Evolutionary conservation across 257 asterid genomes (phyloP).

Genomic region (Jasminum sambac): DNA sequence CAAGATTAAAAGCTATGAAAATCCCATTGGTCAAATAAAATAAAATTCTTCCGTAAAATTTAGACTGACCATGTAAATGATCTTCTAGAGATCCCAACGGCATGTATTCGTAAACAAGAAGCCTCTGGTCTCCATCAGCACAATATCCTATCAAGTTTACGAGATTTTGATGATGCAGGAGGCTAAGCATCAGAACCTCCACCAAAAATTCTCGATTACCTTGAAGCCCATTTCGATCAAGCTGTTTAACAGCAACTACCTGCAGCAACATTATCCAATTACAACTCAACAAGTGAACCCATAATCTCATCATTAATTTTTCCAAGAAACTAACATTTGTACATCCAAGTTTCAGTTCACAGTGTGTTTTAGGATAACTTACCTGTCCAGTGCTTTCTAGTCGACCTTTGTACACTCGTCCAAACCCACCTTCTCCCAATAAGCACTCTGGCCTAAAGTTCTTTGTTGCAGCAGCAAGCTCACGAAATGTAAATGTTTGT

Average conservation of each 20-base stretch:
- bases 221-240: slow-evolving; percentile 91
- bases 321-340: slow-evolving; percentile 1
- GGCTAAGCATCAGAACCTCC: slow-evolving; percentile 99
- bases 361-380: slow-evolving; percentile 6
- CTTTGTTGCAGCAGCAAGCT: slow-evolving; percentile 83
- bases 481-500: slow-evolving; percentile 83
- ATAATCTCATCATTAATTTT: neutral
- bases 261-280: slow-evolving; percentile 31
- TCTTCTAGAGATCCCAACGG: slow-evolving; percentile 96
- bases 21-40: neutral
- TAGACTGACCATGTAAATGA: slow-evolving; percentile 88
- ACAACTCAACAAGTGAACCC: slow-evolving; percentile 11
- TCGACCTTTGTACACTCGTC: slow-evolving; percentile 87
- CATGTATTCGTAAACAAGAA: slow-evolving; percentile 95
- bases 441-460: slow-evolving; percentile 74
- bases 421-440: slow-evolving; percentile 98
- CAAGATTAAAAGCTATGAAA: neutral
- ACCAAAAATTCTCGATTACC: slow-evolving; percentile 94
- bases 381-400: slow-evolving; percentile 87
- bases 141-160: slow-evolving; percentile 98
- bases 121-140: slow-evolving; percentile 98
- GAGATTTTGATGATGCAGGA: slow-evolving; percentile 85
- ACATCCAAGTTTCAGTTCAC: neutral
- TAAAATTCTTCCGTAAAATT: slow-evolving; percentile 12
- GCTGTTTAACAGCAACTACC: slow-evolving; percentile 97